Evolutionary conservation across 1,284 basidiomycete genomes (phyloP).

Genomic region (Ganoderma boninense): DNA sequence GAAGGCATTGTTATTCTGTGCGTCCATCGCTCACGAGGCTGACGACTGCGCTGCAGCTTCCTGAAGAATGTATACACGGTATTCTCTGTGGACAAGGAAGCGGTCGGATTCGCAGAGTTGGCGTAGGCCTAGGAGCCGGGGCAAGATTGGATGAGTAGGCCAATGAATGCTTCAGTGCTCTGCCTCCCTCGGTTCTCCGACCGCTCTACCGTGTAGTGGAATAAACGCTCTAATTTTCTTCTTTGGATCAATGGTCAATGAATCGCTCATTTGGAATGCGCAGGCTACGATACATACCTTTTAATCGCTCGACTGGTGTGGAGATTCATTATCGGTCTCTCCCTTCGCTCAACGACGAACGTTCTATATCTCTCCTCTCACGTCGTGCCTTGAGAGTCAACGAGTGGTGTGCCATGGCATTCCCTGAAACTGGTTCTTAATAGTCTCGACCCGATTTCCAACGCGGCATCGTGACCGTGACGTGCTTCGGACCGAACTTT

Average conservation of each 20-base stretch:
- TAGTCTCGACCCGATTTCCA: too few species aligned
- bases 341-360: too few species aligned
- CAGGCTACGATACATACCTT: background rate
- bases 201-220: too few species aligned
- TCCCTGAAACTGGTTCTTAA: too few species aligned
- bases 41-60: background rate
- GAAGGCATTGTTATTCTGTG: conserved; percentile 12
- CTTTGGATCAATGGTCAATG: background rate
- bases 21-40: background rate
- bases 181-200: background rate
- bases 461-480: background rate
- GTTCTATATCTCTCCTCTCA: too few species aligned
- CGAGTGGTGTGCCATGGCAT: too few species aligned
- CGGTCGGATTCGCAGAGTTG: conserved; percentile 22
- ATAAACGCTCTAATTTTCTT: background rate
- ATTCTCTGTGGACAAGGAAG: conserved; percentile 15
- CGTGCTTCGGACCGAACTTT: background rate
- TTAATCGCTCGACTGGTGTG: background rate
- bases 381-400: too few species aligned
- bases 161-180: background rate
- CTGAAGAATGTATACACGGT: conserved; percentile 14
- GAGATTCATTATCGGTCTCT: too few species aligned
- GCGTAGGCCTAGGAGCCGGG: background rate
- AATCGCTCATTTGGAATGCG: background rate
- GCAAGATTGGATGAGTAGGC: too few species aligned